Percentiles rank a stretch among this genome's conserved stretches.
These are phyloP conservation scores for Climacium dendroides DNA, from an alignment of 225 moss, liverwort and hornwort species.

Conservation along the genomic window DNA sequence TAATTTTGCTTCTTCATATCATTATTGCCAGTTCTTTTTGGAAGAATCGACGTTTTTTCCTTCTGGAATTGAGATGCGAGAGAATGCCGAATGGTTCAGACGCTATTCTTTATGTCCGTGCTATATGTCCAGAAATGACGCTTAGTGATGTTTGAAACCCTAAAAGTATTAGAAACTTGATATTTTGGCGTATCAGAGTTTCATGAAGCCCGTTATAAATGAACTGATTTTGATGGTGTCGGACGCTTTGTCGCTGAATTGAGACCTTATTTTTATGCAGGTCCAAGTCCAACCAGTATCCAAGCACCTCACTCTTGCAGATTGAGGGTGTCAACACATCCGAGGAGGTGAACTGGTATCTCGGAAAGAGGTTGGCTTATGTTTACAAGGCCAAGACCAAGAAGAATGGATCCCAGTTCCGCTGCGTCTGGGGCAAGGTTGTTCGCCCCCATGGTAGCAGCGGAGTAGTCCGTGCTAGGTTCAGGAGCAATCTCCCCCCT, in stretches of 20 bases:
- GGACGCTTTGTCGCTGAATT: background rate
- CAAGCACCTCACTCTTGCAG: constrained; percentile 76
- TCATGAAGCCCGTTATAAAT: background rate
- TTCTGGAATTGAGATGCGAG: background rate
- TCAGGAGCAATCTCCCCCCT: constrained; percentile 84
- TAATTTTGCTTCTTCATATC: background rate
- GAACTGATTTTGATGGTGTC: too few species aligned
- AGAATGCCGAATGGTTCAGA: background rate
- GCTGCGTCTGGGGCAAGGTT: constrained; percentile 76
- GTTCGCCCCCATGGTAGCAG: constrained; percentile 39
- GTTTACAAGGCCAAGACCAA: constrained; percentile 56
- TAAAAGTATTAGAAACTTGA: background rate
- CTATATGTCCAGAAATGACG: background rate
- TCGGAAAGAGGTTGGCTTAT: constrained; percentile 40
- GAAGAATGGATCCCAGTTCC: constrained; percentile 74
- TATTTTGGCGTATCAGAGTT: background rate
- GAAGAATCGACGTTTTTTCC: background rate
- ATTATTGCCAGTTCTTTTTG: too few species aligned
- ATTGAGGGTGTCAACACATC: constrained; percentile 86
- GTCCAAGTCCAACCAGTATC: constrained; percentile 88
- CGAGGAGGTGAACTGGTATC: constrained; percentile 85
- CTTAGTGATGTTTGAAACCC: background rate
- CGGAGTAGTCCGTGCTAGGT: constrained; percentile 78
- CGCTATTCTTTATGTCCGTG: background rate
- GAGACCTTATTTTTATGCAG: constrained; percentile 10